These are phyloP conservation scores for Microcyclospora tardicrescens DNA, from an alignment of 2,329 filamentous ascomycete species.

Conservation along the genomic window DNA sequence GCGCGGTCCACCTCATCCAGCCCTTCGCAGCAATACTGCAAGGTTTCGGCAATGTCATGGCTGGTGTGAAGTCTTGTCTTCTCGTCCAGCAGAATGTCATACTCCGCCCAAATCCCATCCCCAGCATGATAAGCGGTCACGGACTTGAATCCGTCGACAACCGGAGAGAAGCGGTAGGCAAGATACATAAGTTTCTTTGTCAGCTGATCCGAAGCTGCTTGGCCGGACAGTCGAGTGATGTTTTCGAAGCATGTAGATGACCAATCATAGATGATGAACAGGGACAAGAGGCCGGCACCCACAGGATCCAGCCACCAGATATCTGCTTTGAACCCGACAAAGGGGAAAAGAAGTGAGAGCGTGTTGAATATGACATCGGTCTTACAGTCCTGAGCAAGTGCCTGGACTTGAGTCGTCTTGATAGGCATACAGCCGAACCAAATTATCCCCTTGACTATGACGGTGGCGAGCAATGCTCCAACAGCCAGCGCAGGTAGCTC, in stretches of 20 bases:
- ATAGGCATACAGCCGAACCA: conserved; percentile 47
- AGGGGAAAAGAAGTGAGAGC: conserved; percentile 48
- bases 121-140: conserved; percentile 46
- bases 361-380: conserved; percentile 54
- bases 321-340: conserved; percentile 45
- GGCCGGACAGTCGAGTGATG: conserved; percentile 45
- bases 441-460: conserved; percentile 47
- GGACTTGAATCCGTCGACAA: conserved; percentile 26
- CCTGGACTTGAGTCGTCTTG: conserved; percentile 52
- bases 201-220: conserved; percentile 39
- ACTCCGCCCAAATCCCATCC: conserved; percentile 50
- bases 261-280: conserved; percentile 61
- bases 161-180: conserved; percentile 33
- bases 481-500: conserved; percentile 42
- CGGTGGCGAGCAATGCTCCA: conserved; percentile 43
- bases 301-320: conserved; percentile 57
- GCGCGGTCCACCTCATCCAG: conserved; percentile 40
- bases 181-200: conserved; percentile 47
- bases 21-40: conserved; percentile 50
- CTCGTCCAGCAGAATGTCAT: conserved; percentile 46
- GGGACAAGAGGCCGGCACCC: conserved; percentile 48
- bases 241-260: conserved; percentile 48
- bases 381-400: conserved; percentile 50
- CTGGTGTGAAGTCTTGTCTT: conserved; percentile 38
- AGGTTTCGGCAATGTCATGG: conserved; percentile 49